Evolutionary conservation across 805 yeast species (phyloP), one percentile per base, ranked within the genome.

Genomic region (Isabelozyma gotoi): DNA sequence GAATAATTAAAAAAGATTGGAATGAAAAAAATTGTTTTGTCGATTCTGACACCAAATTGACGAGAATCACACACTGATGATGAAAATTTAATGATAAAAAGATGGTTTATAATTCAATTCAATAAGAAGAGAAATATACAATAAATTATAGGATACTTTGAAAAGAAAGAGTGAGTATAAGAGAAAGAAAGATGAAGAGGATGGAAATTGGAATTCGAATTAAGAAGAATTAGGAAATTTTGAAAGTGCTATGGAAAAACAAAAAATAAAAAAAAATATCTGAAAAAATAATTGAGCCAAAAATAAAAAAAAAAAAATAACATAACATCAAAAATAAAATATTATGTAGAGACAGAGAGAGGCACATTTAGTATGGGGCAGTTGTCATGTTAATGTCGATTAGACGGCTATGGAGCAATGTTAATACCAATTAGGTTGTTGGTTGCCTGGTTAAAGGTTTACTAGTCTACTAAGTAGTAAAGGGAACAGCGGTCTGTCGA

Each of bases 1-100:
- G 48, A 10, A 40, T 33, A 10, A 36, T 35, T 15, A 17, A 19
- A 21, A 39, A 36, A 14, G 34, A 32, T 12, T 32, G 34, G 12
- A 24, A 24, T 10, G 29, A 2, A 24, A 5, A 24, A 21, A 24
- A 24, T 2, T n/a, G 29, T 24, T 24, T 10, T 24, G 8, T 24
- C n/a, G n/a, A n/a, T n/a, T n/a, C n/a, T n/a, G n/a, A n/a, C n/a
- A n/a, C n/a, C n/a, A n/a, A n/a, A n/a, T n/a, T n/a, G n/a, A n/a
- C n/a, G n/a, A n/a, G n/a, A n/a, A n/a, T n/a, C n/a, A n/a, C n/a
- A n/a, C n/a, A n/a, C n/a, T n/a, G n/a, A n/a, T n/a, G n/a, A n/a
- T n/a, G n/a, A n/a, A n/a, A 31, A 31, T 31, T 14, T 33, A 7
- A 19, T 33, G 11, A 33, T 33, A 14, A 33, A 33, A 33, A 7